Evolutionary conservation across 768 basidiomycete genomes (phyloP).

Genomic region (Tylopilus vinaceipallidus): DNA sequence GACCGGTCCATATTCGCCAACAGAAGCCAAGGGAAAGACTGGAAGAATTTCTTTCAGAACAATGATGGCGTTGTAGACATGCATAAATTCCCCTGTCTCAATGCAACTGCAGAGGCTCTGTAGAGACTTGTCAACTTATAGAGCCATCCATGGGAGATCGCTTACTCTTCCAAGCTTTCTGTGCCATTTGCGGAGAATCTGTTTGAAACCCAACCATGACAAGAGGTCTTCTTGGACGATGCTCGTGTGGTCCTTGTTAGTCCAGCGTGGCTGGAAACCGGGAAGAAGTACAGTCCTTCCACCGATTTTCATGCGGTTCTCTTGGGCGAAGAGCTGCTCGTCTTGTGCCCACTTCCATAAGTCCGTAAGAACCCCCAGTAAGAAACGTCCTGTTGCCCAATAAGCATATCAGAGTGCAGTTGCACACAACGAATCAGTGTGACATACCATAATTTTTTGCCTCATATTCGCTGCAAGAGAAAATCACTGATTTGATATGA

Average conservation of each 20-base stretch:
- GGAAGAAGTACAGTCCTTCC: slow-evolving; percentile 63
- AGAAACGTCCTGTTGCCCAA: slow-evolving; percentile 69
- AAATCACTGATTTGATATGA: slow-evolving; percentile 79
- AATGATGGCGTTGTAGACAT: slow-evolving; percentile 94
- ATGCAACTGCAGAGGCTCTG: slow-evolving; percentile 82
- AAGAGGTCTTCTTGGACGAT: slow-evolving; percentile 53
- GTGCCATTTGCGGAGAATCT: slow-evolving; percentile 82
- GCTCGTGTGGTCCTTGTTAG: slow-evolving; percentile 39
- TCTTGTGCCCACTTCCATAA: slow-evolving; percentile 78
- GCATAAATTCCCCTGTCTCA: slow-evolving; percentile 90
- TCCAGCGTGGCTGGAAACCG: slow-evolving; percentile 61
- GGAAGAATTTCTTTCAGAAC: slow-evolving; percentile 89
- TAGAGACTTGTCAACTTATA: not conserved
- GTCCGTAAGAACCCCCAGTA: slow-evolving; percentile 75
- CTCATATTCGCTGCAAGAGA: slow-evolving; percentile 95
- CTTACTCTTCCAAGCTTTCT: slow-evolving; percentile 67
- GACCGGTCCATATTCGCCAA: slow-evolving; percentile 50
- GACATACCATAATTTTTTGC: slow-evolving; percentile 85
- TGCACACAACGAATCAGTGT: not conserved
- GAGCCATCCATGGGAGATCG: not conserved
- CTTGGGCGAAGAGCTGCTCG: slow-evolving; percentile 67
- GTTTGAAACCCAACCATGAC: slow-evolving; percentile 67
- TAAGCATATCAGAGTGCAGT: not conserved
- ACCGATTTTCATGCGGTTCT: slow-evolving; percentile 64
- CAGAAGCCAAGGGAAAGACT: slow-evolving; percentile 76